Conservation (phyloP, 768 basidiomycete genomes). For the Suillus plorans region DNA sequence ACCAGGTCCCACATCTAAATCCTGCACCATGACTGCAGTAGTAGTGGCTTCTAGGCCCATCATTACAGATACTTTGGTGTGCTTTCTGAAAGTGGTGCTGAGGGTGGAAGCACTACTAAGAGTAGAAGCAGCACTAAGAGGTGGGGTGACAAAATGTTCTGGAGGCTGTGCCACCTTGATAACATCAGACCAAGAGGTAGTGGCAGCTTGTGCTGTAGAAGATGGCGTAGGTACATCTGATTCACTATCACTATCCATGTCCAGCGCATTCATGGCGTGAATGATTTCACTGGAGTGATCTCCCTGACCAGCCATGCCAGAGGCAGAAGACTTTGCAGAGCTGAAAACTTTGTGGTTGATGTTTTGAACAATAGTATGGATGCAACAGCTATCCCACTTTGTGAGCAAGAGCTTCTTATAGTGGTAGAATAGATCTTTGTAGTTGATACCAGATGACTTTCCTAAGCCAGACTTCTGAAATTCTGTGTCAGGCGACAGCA, state of each 20-base stretch:
- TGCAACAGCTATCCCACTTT: not conserved
- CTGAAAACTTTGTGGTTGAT: slow-evolving; percentile 1
- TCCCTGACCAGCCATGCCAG: not conserved
- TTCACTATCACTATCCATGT: not conserved
- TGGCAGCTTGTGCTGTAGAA: not conserved
- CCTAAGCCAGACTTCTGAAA: slow-evolving; percentile 1
- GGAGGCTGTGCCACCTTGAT: not conserved
- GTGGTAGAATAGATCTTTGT: slow-evolving; percentile 2
- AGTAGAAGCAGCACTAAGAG: not conserved
- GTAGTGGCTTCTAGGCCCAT: not conserved
- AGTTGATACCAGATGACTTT: not conserved
- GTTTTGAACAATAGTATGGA: not conserved
- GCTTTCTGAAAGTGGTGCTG: not conserved
- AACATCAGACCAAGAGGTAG: not conserved
- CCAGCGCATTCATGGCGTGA: not conserved
- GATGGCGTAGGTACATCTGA: not conserved
- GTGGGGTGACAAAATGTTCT: not conserved
- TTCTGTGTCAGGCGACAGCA: not conserved
- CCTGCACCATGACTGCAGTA: not conserved
- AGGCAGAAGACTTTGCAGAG: not conserved
- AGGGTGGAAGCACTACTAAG: not conserved
- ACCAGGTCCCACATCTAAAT: not conserved
- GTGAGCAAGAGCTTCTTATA: slow-evolving; percentile 5
- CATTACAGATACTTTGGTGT: not conserved
- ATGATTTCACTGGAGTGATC: not conserved